Percentiles rank a stretch among this genome's conserved stretches.
Evolutionary conservation across 257 asterid genomes (phyloP).

Genomic region (Jacaranda copaia): DNA sequence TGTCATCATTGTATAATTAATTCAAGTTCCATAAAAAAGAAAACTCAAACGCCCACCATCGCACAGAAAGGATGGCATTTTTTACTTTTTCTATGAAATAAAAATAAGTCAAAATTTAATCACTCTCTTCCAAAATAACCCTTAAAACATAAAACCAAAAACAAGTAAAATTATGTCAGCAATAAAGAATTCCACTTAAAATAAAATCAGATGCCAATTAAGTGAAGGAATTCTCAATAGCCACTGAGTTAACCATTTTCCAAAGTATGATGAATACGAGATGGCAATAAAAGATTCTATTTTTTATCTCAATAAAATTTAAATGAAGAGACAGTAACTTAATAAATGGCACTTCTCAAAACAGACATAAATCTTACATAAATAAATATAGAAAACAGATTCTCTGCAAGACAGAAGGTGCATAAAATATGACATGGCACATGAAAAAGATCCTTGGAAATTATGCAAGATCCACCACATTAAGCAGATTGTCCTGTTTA

Average conservation of each 20-base stretch:
- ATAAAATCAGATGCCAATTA: background rate
- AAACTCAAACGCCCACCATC: constrained; percentile 15
- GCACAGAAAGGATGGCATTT: background rate
- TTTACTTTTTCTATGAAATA: background rate
- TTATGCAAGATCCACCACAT: background rate
- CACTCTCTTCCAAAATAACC: background rate
- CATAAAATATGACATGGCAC: constrained; percentile 1
- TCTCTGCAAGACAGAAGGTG: background rate
- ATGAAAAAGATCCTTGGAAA: constrained; percentile 11
- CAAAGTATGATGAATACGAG: background rate
- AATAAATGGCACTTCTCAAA: background rate
- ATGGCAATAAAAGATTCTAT: background rate
- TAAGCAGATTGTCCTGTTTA: background rate
- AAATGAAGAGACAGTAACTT: background rate
- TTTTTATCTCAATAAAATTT: background rate
- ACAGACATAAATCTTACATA: background rate
- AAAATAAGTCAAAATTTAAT: constrained; percentile 2
- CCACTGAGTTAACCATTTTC: background rate
- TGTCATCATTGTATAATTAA: no score
- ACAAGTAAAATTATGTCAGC: background rate
- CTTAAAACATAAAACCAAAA: background rate
- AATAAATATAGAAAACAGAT: background rate
- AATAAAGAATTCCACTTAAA: background rate
- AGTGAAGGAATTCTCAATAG: background rate
- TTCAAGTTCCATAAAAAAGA: background rate